Conservation (phyloP, 2,329 filamentous ascomycete species). For the Pseudogymnoascus destructans region DNA sequence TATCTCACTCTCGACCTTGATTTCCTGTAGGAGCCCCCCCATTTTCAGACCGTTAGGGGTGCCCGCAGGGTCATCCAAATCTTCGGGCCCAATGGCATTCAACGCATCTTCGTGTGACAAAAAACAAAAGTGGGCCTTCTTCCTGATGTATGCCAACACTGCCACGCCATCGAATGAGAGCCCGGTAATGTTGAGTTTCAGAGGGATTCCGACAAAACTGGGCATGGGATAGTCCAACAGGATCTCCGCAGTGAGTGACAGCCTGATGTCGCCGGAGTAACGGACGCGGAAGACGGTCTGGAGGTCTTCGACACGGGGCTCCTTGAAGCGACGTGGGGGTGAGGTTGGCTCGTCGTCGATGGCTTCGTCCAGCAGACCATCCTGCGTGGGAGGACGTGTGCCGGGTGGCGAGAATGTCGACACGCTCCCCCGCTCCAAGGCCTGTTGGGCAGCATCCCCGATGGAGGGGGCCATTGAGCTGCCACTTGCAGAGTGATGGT, state of each 20-base stretch:
- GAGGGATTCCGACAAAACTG: constrained; percentile 88
- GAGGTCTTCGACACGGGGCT: constrained; percentile 71
- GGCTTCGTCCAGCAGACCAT: constrained; percentile 28
- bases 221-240: constrained; percentile 97
- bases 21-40: constrained; percentile 77
- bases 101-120: constrained; percentile 82
- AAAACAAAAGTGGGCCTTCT: constrained; percentile 86
- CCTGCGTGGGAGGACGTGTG: constrained; percentile 45
- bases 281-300: constrained; percentile 86
- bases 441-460: constrained; percentile 30
- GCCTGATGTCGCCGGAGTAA: constrained; percentile 75
- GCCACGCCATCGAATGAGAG: constrained; percentile 91
- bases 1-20: constrained; percentile 94
- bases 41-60: constrained; percentile 31
- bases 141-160: constrained; percentile 80
- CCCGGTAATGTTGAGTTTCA: constrained; percentile 90
- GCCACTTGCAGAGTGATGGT: constrained; percentile 23
- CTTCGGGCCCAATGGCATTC: constrained; percentile 41
- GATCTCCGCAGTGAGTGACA: constrained; percentile 88
- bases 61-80: constrained; percentile 19
- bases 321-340: constrained; percentile 44
- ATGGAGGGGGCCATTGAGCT: constrained; percentile 23
- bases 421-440: constrained; percentile 47
- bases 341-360: constrained; percentile 23
- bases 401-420: constrained; percentile 46